phyloP scores from a whole-genome alignment of 768 basidiomycete species.

The Lactifluus pinguis region DNA sequence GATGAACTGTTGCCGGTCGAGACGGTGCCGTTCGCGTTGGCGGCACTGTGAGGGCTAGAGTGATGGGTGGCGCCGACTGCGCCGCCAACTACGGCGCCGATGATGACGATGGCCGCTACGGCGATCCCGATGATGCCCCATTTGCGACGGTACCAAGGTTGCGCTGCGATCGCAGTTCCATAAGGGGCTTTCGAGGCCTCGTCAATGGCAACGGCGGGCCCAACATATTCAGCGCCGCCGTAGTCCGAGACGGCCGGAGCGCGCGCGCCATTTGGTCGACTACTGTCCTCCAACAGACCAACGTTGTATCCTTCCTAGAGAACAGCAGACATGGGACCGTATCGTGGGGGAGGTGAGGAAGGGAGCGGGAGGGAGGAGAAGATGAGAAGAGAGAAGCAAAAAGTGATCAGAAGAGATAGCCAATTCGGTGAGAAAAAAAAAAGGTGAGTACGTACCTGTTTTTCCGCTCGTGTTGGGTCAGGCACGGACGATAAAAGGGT shows the following conservation, averaged over 20 bases:
- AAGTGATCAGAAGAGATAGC: neutral
- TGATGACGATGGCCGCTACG: conserved; percentile 32
- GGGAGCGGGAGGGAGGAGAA: neutral
- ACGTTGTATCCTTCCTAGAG: conserved; percentile 47
- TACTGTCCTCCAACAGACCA: conserved; percentile 30
- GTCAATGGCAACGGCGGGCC: conserved; percentile 9
- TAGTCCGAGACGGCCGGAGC: conserved; percentile 21
- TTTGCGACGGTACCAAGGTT: conserved; percentile 42
- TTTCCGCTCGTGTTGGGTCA: conserved; percentile 25
- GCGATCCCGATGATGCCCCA: conserved; percentile 35
- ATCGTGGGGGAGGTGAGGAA: neutral
- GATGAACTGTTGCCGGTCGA: no score
- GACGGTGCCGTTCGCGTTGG: no score
- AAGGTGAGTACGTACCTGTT: conserved; percentile 21
- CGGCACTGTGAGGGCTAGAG: no score
- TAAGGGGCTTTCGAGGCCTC: conserved; percentile 10
- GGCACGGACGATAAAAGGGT: conserved; percentile 25
- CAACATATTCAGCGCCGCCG: conserved; percentile 10
- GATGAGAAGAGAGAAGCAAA: neutral
- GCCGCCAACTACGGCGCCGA: conserved; percentile 49
- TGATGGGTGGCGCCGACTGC: conserved; percentile 42
- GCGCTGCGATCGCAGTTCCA: neutral
- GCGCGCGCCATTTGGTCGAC: conserved; percentile 15
- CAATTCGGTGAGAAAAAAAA: neutral
- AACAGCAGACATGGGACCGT: neutral